Conservation (phyloP, 805 yeast genomes). For the Ogataea neopini region DNA sequence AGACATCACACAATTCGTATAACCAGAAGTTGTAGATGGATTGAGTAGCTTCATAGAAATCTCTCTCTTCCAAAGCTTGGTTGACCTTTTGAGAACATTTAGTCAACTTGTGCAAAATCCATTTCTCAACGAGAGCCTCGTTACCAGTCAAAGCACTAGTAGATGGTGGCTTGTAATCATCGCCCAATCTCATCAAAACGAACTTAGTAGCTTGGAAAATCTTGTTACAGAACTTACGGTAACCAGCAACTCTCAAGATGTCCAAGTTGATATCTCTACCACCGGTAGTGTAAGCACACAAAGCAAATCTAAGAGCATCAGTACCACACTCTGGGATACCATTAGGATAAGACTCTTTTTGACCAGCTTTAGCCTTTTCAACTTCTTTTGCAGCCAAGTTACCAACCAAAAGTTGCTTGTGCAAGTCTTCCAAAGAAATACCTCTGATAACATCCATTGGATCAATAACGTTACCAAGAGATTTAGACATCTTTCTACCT, state of each 20-base stretch:
- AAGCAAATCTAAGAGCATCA: slow-evolving; percentile 96
- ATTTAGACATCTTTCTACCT: slow-evolving; percentile 98
- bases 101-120: slow-evolving; percentile 90
- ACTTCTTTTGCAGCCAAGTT: slow-evolving; percentile 89
- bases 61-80: slow-evolving; percentile 74
- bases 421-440: slow-evolving; percentile 75
- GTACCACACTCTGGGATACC: slow-evolving; percentile 99
- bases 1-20: slow-evolving; percentile 92
- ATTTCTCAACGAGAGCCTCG: slow-evolving; percentile 90
- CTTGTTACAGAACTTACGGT: slow-evolving; percentile 99
- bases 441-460: slow-evolving; percentile 94
- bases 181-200: slow-evolving; percentile 89
- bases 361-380: slow-evolving; percentile 85
- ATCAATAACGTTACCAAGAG: slow-evolving; percentile 94
- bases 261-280: slow-evolving; percentile 98
- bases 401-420: slow-evolving; percentile 74
- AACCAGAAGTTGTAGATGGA: slow-evolving; percentile 93
- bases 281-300: slow-evolving; percentile 98
- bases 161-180: slow-evolving; percentile 81
- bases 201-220: slow-evolving; percentile 98
- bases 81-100: slow-evolving; percentile 65
- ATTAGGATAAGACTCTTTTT: slow-evolving; percentile 84
- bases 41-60: slow-evolving; percentile 84
- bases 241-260: slow-evolving; percentile 95
- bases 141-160: slow-evolving; percentile 61